A percentile compares a stretch with the other conserved stretches of the same genome.
Conservation (phyloP, 805 yeast species). For the Wickerhamomyces queroliae region DNA sequence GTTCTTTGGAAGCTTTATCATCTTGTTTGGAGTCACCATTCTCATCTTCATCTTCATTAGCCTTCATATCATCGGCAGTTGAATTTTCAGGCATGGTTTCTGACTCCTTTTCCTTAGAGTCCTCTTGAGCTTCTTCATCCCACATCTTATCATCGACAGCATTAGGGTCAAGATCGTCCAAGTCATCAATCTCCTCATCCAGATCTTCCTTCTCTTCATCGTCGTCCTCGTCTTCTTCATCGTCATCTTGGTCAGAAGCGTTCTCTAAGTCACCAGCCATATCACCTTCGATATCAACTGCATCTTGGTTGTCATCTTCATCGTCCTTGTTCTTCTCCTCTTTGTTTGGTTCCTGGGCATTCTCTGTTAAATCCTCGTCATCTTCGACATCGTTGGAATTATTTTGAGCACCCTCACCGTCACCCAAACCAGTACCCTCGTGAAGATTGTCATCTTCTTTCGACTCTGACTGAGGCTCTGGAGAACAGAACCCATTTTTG, state of each 20-base stretch:
- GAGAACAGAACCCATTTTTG: slow-evolving; percentile 86
- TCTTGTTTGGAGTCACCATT: slow-evolving; percentile 27
- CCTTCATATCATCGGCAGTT: slow-evolving; percentile 38
- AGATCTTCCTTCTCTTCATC: slow-evolving; percentile 65
- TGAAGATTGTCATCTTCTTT: slow-evolving; percentile 61
- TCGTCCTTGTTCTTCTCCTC: slow-evolving; percentile 63
- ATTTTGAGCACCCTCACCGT: slow-evolving; percentile 83
- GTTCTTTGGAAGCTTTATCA: slow-evolving; percentile 27
- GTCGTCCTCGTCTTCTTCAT: slow-evolving; percentile 42
- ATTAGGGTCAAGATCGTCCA: slow-evolving; percentile 88
- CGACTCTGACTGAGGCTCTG: slow-evolving; percentile 65
- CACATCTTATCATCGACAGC: slow-evolving; percentile 97
- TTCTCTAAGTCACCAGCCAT: slow-evolving; percentile 94
- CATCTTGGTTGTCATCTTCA: slow-evolving; percentile 77
- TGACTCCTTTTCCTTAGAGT: slow-evolving; percentile 75
- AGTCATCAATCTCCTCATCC: slow-evolving; percentile 85
- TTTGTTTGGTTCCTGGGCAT: slow-evolving; percentile 67
- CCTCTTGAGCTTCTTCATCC: slow-evolving; percentile 84
- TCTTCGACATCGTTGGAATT: slow-evolving; percentile 83
- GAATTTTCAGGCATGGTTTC: slow-evolving; percentile 61
- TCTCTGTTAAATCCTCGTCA: slow-evolving; percentile 76
- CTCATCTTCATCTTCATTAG: slow-evolving; percentile 31
- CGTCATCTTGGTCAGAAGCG: slow-evolving; percentile 59
- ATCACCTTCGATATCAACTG: slow-evolving; percentile 92
- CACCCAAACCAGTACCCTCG: slow-evolving; percentile 91